Conservation (phyloP, 2,329 filamentous ascomycete species). For the Samsoniella hepiali region DNA sequence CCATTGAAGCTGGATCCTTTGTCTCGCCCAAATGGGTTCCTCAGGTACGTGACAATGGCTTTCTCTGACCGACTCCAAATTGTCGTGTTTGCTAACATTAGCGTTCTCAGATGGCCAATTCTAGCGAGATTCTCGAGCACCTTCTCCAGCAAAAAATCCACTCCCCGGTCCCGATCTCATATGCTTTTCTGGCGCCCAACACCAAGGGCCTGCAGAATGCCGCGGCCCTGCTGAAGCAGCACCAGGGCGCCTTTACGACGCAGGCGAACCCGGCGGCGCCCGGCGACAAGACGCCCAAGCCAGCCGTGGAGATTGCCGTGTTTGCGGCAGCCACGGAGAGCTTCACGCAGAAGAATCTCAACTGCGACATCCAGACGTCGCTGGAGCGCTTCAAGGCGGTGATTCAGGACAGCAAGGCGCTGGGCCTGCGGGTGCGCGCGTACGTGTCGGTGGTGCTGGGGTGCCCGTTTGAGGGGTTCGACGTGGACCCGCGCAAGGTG, state of each 20-base stretch:
- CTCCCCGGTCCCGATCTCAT: slow-evolving; percentile 59
- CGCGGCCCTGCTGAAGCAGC: slow-evolving; percentile 46
- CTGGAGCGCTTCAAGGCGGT: slow-evolving; percentile 68
- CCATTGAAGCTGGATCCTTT: slow-evolving; percentile 79
- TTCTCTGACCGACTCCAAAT: background rate
- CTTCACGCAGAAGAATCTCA: slow-evolving; percentile 79
- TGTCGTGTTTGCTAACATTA: slow-evolving; percentile 19
- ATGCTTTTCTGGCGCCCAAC: slow-evolving; percentile 80
- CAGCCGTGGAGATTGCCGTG: slow-evolving; percentile 67
- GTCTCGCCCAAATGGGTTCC: slow-evolving; percentile 83
- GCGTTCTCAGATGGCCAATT: slow-evolving; percentile 67
- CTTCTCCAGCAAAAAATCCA: slow-evolving; percentile 57
- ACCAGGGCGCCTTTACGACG: slow-evolving; percentile 49
- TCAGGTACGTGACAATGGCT: slow-evolving; percentile 53
- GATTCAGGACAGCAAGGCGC: slow-evolving; percentile 62
- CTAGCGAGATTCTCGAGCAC: slow-evolving; percentile 68
- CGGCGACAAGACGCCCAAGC: slow-evolving; percentile 40
- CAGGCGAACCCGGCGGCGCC: slow-evolving; percentile 44
- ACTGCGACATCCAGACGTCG: slow-evolving; percentile 73
- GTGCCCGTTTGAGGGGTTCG: slow-evolving; percentile 70
- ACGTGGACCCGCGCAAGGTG: slow-evolving; percentile 61
- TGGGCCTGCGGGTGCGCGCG: slow-evolving; percentile 67
- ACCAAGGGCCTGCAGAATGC: slow-evolving; percentile 67
- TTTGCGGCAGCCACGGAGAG: slow-evolving; percentile 80
- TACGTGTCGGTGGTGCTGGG: slow-evolving; percentile 79